Evolutionary conservation across 2,329 filamentous ascomycete species (phyloP), one percentile per base, ranked within the genome.

Genomic region (Coniochaeta prunicola): DNA sequence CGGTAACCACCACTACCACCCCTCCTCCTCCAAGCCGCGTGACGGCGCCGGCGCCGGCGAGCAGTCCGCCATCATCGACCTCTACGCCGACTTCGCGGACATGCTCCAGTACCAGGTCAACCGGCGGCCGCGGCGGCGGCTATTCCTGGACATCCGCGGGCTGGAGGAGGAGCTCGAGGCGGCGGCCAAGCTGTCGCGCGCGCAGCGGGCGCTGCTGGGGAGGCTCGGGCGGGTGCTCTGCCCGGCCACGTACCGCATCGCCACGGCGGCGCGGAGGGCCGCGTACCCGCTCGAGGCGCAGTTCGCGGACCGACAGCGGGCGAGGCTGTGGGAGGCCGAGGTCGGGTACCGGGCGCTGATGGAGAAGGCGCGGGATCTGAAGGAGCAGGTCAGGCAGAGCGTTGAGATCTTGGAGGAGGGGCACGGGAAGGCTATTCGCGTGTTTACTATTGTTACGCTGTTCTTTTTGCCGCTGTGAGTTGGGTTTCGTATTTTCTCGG

Each of bases 371-470:
- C 19, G 56, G 3, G 53, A 38, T 7, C 56, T 68, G 30, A 61
- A 63, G 40, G 58, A 64, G 36, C 60, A 65, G n/a, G 63, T 66
- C n/a, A 65, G 66, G n/a, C 63, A 68, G 50, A 62, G 53, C 2
- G 64, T 68, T 30, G 63, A 68, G 50, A 63, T 69, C 7, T 40
- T 66, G 3, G 67, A 70, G 15, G 70, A 71, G 48, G 65, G 65
- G 19, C 65, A 71, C 40, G 65, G 65, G 3, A 71, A 70, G 34
- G 68, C 68, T 6, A 70, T 74, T 33, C 61, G 67, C 3, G 67
- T 68, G 1, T 75, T 76, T 61, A 76, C 74, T 21, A 70, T 75
- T 58, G 73, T 75, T 7, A 75, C 74, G 1, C 66, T 74, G 13
- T 66, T 76, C 21, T 76, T 76, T 61, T 61, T 76, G 13, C 74